phyloP scores from a whole-genome alignment of 257 asterid genomes.

The Solanum corneliomulleri region DNA sequence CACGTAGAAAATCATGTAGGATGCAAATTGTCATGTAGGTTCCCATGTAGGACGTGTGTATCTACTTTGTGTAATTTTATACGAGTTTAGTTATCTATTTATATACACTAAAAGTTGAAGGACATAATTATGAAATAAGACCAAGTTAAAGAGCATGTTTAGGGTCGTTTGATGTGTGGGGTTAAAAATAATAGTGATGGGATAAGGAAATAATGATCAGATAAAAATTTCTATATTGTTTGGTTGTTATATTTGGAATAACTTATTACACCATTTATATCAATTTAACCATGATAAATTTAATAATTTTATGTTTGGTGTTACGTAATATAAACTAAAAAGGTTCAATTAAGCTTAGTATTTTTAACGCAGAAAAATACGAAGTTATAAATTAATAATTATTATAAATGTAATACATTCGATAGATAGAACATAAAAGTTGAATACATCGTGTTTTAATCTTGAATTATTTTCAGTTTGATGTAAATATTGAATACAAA shows the following conservation, averaged over 20 bases:
- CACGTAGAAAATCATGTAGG: rapidly evolving
- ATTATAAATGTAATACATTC: not conserved
- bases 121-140: rapidly evolving
- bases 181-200: too few relatives aligned
- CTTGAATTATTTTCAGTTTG: not conserved
- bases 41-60: not conserved
- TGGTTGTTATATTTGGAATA: too few relatives aligned
- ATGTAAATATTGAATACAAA: not conserved
- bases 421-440: not conserved
- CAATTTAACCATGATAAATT: not conserved
- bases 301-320: not conserved
- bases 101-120: too few relatives aligned
- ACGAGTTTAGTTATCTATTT: too few relatives aligned
- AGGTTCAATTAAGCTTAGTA: not conserved
- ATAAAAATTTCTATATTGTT: rapidly evolving
- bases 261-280: too few relatives aligned
- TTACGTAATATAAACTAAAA: not conserved
- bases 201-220: too few relatives aligned
- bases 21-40: not conserved
- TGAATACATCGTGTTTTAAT: not conserved
- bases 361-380: not conserved
- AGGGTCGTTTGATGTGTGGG: too few relatives aligned
- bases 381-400: not conserved
- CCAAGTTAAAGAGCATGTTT: too few relatives aligned
- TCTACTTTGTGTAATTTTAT: rapidly evolving